Evolutionary conservation across 2,329 filamentous ascomycete genomes (phyloP), one percentile per base, ranked within the genome.

Genomic region (Parastagonospora nodorum): DNA sequence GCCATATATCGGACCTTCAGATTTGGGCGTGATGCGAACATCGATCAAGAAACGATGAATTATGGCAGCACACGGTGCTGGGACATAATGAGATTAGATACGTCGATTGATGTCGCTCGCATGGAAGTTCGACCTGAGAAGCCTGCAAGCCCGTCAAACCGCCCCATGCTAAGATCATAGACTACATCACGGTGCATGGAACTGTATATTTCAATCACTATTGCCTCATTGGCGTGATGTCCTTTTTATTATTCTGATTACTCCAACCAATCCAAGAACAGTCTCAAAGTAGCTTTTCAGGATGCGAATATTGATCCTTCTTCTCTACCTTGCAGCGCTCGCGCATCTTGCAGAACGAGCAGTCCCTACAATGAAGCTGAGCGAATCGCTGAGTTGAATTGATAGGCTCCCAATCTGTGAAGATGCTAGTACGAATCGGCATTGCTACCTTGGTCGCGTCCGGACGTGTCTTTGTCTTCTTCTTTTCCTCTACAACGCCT

Each of bases 271-370:
- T 32, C 30, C 8, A 7, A n/a, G 19, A 24, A 24, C 3, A 3
- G 30, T 8, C 30, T 11, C n/a, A n/a, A 32, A 32, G 9, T 2
- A 32, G 8, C n/a, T 32, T 10, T 8, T 3, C 3, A 32, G 30
- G 30, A 32, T 11, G 19, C 19, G 19, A 24, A 24, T 24, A 24
- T 24, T 24, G 19, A 5, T 24, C 19, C 19, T 3, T 24, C 19
- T 24, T 24, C n/a, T 32, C n/a, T 32, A 32, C n/a, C 37, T 11
- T 12, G 19, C 4, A 2, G 15, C 15, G 24, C 15, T 30, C 11
- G 2, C 44, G 45, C 45, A 27, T 43, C 28, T 46, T 37, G 33
- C 60, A 63, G 42, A 63, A 57, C 14, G 38, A 30, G 11, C 58
- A 63, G 5, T 42, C 27, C 11, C 28, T 32, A 40, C 47, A 45